phyloP scores from a whole-genome alignment of 2,329 filamentous ascomycete genomes.

The Chaetothyriales sp. region DNA sequence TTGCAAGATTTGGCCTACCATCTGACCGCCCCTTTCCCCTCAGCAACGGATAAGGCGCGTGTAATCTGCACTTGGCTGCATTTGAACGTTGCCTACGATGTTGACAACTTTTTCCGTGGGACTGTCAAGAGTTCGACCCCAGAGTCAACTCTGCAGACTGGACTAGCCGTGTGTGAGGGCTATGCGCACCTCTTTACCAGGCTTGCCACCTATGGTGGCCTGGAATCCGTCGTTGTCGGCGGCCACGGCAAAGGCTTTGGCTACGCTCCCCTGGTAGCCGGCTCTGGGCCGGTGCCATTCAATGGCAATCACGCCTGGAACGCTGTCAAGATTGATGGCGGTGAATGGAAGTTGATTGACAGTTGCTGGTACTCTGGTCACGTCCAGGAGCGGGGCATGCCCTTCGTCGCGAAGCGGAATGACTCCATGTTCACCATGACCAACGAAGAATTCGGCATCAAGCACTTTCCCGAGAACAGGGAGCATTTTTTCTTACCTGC shows the following conservation, averaged over 20 bases:
- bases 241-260: constrained; percentile 83
- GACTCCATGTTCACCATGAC: constrained; percentile 44
- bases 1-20: constrained; percentile 61
- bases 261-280: constrained; percentile 46
- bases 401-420: constrained; percentile 54
- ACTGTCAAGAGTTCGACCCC: constrained; percentile 53
- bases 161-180: constrained; percentile 78
- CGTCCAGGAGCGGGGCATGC: constrained; percentile 37
- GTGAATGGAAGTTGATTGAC: constrained; percentile 83
- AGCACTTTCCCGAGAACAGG: constrained; percentile 60
- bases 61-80: constrained; percentile 92
- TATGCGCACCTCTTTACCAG: constrained; percentile 72
- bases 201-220: constrained; percentile 61
- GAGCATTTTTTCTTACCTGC: constrained; percentile 59
- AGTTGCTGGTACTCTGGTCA: constrained; percentile 83
- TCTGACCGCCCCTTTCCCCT: constrained; percentile 65
- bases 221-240: constrained; percentile 58
- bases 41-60: constrained; percentile 75
- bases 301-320: constrained; percentile 77
- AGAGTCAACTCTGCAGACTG: constrained; percentile 56
- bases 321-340: constrained; percentile 70
- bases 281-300: constrained; percentile 49
- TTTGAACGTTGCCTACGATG: constrained; percentile 81
- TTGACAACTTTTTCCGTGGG: constrained; percentile 59
- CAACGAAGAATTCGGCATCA: constrained; percentile 68